A percentile compares a stretch with the other conserved stretches of the same genome.
These are phyloP conservation scores for Didymella pinodella DNA, from an alignment of 2,329 filamentous ascomycete genomes.

Conservation along the genomic window DNA sequence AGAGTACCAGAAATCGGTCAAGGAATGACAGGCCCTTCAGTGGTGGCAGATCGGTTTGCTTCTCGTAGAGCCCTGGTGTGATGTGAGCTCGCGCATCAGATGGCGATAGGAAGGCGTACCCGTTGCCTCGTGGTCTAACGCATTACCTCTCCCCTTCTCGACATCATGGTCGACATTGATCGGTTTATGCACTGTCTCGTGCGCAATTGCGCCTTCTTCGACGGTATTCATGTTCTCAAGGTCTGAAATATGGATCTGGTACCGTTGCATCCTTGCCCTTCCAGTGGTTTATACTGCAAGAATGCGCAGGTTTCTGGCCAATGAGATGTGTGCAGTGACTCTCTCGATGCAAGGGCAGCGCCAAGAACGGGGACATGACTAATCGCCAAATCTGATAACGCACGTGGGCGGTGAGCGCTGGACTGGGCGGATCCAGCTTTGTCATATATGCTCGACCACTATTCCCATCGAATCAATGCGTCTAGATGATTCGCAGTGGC, in stretches of 20 bases:
- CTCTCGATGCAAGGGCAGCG: neutral
- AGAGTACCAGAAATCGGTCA: slow-evolving; percentile 57
- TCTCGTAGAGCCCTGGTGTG: slow-evolving; percentile 8
- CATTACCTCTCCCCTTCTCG: slow-evolving; percentile 18
- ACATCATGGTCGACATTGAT: slow-evolving; percentile 16
- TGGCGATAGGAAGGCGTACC: slow-evolving; percentile 4
- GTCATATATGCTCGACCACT: neutral
- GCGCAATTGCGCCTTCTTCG: slow-evolving; percentile 23
- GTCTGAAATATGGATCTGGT: neutral
- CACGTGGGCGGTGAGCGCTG: slow-evolving; percentile 7
- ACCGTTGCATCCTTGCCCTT: slow-evolving; percentile 4
- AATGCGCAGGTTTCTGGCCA: slow-evolving; percentile 3
- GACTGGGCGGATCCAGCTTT: neutral
- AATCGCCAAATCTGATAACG: neutral
- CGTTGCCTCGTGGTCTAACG: neutral
- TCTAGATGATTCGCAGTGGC: neutral
- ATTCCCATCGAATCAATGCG: neutral
- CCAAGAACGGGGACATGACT: slow-evolving; percentile 4
- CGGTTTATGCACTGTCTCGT: slow-evolving; percentile 4
- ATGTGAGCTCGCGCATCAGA: neutral
- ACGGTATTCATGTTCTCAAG: slow-evolving; percentile 26
- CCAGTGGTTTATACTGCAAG: neutral
- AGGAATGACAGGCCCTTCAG: slow-evolving; percentile 55
- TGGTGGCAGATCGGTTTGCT: slow-evolving; percentile 29
- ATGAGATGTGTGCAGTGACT: slow-evolving; percentile 23